Conservation (phyloP, 1,284 basidiomycete genomes). For the Tilletiaria anomala region DNA sequence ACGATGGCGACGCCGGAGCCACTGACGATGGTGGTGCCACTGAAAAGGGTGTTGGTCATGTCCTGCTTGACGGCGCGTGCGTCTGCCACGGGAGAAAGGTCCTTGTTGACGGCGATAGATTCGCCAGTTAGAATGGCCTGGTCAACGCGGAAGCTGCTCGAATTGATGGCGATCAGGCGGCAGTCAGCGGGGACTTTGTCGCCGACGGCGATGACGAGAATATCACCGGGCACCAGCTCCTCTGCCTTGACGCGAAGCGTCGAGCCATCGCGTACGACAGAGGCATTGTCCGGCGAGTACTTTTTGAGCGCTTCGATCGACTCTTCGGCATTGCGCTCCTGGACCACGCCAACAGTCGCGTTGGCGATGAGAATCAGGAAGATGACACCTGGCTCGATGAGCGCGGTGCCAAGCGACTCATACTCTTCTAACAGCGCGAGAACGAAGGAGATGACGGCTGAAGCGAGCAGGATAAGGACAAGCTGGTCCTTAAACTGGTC, state of each 20-base stretch:
- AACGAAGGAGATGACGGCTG: constrained; percentile 35
- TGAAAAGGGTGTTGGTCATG: constrained; percentile 38
- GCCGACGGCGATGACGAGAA: constrained; percentile 32
- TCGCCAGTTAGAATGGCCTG: constrained; percentile 39
- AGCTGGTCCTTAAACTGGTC: constrained; percentile 65
- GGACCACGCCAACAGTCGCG: constrained; percentile 36
- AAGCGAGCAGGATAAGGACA: constrained; percentile 35
- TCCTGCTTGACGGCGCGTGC: constrained; percentile 35
- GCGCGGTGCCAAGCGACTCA: constrained; percentile 27
- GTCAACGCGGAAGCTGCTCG: constrained; percentile 30
- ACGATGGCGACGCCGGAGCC: constrained; percentile 31
- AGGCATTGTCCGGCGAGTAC: constrained; percentile 32
- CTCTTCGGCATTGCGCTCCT: constrained; percentile 38
- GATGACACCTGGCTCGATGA: constrained; percentile 37
- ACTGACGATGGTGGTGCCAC: constrained; percentile 32
- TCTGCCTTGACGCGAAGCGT: constrained; percentile 18
- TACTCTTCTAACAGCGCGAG: constrained; percentile 29
- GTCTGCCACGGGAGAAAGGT: constrained; percentile 17
- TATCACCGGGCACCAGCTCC: constrained; percentile 34
- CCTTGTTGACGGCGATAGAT: constrained; percentile 33
- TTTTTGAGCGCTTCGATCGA: constrained; percentile 37
- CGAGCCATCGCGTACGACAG: constrained; percentile 22
- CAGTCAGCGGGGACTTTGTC: constrained; percentile 38
- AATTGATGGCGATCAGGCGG: constrained; percentile 31
- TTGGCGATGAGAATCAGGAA: constrained; percentile 38